Evolutionary conservation across 1,284 basidiomycete genomes (phyloP), one percentile per base, ranked within the genome.

Genomic region (Agroathelia rolfsii): DNA sequence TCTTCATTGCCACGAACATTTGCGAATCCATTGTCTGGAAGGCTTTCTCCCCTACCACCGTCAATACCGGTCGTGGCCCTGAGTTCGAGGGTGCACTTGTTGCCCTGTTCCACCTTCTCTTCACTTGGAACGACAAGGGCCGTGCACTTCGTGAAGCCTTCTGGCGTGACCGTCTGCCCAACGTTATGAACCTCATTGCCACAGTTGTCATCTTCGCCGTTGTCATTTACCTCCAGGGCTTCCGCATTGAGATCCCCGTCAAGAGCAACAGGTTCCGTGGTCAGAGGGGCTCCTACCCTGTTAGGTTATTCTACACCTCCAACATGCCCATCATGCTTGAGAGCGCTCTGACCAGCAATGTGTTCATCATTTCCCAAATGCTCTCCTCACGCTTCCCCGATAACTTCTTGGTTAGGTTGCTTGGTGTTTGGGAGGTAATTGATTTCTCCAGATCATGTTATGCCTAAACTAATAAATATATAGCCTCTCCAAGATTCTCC

Each of bases 291-390:
- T 77, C 78, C 22, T 98, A 95, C 70, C 94, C 95, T 38, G 77
- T 98, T 66, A 98, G 97, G 67, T 76, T 98, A 28, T 98, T 98
- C 68, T 98, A 98, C 67, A 97, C 94, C 15, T 84, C 78, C 43
- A 98, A 97, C 71, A 97, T 97, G 94, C 93, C 94, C 42, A 98
- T 98, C 70, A 98, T 98, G 94, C 77, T 98, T 44, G 87, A 97
- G 62, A 83, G 76, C 16, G 93, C 94, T 8, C 69, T 97, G 39
- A 93, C 90, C 6, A 85, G 79, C 41, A 96, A 98, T 61, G 77
- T 97, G 17, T 97, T 93, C 66, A 88, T 98, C 57, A 75, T 98
- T 52, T 88, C 81, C 28, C 95, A 97, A 62, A 97, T 97, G 94
- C 72, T 96, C 47, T 76, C 80, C 24, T 69, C 67, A 32, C 76